Percentiles rank a stretch among this genome's conserved stretches.
These are phyloP conservation scores for Rhodotorula paludigena DNA, from an alignment of 768 basidiomycete genomes.

Conservation along the genomic window DNA sequence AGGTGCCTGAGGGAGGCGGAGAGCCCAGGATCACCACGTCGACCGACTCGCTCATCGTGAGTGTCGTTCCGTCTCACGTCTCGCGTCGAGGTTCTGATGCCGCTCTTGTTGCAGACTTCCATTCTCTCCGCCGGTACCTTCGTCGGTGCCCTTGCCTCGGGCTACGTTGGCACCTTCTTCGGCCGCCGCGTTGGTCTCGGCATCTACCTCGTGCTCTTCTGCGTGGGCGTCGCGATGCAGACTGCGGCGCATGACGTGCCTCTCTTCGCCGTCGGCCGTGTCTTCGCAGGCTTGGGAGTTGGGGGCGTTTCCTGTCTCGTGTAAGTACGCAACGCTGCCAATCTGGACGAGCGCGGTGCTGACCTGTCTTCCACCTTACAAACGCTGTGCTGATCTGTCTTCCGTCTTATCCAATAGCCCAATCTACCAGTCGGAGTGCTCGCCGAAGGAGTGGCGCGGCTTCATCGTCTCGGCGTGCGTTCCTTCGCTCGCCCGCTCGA, in stretches of 20 bases:
- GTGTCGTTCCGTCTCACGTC: background rate
- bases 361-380: background rate
- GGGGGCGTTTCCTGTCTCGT: constrained; percentile 51
- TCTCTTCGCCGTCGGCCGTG: constrained; percentile 66
- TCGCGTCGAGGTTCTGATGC: background rate
- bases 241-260: constrained; percentile 56
- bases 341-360: too few relatives aligned
- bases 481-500: background rate
- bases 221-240: constrained; percentile 60
- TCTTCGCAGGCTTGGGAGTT: constrained; percentile 63
- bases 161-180: constrained; percentile 4
- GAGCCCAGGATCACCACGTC: background rate
- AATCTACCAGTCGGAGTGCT: constrained; percentile 56
- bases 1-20: background rate
- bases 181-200: constrained; percentile 51
- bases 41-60: constrained; percentile 52
- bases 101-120: constrained; percentile 45
- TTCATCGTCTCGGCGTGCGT: constrained; percentile 16
- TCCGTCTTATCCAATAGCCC: constrained; percentile 49
- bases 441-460: constrained; percentile 66
- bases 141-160: constrained; percentile 56
- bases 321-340: too few relatives aligned
- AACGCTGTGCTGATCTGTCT: too few relatives aligned
- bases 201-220: constrained; percentile 36
- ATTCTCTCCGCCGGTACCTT: constrained; percentile 82